phyloP scores from a whole-genome alignment of 176 grass and related monocot species.

The Stipa capillata region DNA sequence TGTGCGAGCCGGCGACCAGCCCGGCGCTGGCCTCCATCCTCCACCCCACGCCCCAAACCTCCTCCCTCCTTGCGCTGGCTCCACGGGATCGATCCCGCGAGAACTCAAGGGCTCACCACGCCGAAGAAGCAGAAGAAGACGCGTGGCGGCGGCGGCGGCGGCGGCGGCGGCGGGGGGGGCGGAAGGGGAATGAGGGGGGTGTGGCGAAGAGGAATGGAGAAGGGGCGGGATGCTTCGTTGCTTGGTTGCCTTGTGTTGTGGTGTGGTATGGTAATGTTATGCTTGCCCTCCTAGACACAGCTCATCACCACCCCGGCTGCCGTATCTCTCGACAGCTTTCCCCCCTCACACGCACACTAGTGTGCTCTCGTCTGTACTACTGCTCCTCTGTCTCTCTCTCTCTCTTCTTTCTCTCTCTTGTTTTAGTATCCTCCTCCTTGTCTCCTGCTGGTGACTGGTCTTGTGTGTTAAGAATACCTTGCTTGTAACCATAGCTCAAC shows the following conservation, averaged over 20 bases:
- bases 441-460: background rate
- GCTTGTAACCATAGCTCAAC: constrained; percentile 28
- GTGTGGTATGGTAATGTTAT: background rate
- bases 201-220: no score
- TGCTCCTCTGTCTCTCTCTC: background rate
- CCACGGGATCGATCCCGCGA: constrained; percentile 19
- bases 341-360: constrained; percentile 29
- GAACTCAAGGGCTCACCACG: background rate
- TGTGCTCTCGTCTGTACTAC: background rate
- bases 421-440: background rate
- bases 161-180: background rate
- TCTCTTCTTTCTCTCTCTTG: background rate
- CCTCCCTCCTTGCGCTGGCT: background rate
- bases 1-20: constrained; percentile 82
- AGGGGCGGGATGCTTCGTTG: background rate
- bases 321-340: constrained; percentile 6
- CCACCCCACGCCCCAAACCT: no score
- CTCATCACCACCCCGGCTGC: constrained; percentile 11
- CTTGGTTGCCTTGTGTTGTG: background rate
- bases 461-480: constrained; percentile 10
- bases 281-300: constrained; percentile 23
- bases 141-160: background rate
- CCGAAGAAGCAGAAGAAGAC: background rate
- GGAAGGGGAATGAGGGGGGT: background rate
- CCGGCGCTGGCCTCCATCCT: constrained; percentile 89